Conservation (phyloP, 2,329 filamentous ascomycete genomes). For the Diplodia seriata region DNA sequence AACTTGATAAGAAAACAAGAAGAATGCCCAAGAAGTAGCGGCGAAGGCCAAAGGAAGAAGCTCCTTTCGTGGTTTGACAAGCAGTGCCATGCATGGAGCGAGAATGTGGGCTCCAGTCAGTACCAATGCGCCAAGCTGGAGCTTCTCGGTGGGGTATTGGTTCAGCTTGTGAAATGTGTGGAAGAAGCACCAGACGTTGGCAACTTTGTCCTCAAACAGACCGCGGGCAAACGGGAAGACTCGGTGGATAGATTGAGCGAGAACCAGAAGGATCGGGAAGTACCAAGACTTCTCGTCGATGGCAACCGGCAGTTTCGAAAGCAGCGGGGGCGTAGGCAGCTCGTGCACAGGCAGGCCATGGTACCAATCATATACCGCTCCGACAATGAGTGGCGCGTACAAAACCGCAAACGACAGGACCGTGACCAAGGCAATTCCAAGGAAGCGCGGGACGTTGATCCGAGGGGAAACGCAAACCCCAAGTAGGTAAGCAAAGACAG, state of each 20-base stretch:
- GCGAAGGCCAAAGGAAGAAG: slow-evolving; percentile 82
- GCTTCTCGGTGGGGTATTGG: slow-evolving; percentile 70
- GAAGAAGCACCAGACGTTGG: slow-evolving; percentile 95
- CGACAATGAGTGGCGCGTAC: slow-evolving; percentile 75
- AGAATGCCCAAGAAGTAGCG: slow-evolving; percentile 92
- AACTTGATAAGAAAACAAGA: slow-evolving; percentile 96
- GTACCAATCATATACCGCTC: slow-evolving; percentile 72
- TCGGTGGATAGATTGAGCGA: slow-evolving; percentile 86
- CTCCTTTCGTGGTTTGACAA: slow-evolving; percentile 77
- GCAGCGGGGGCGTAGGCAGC: slow-evolving; percentile 65
- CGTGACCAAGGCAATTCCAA: slow-evolving; percentile 78
- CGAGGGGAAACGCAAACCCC: slow-evolving; percentile 83
- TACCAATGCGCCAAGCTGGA: slow-evolving; percentile 77
- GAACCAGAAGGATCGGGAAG: slow-evolving; percentile 77
- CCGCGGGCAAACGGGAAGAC: slow-evolving; percentile 96
- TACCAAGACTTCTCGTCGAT: slow-evolving; percentile 70
- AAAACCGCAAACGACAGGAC: slow-evolving; percentile 75
- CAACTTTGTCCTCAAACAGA: slow-evolving; percentile 97
- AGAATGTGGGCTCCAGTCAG: slow-evolving; percentile 79
- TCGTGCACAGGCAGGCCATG: slow-evolving; percentile 67
- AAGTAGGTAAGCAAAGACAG: slow-evolving; percentile 88
- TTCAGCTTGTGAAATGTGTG: slow-evolving; percentile 90
- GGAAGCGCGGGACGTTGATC: slow-evolving; percentile 70
- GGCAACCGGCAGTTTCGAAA: slow-evolving; percentile 66
- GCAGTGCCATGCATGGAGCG: slow-evolving; percentile 79